Evolutionary conservation across 1,139 yeast species (phyloP).

Genomic region (Yamadazyma triangularis): DNA sequence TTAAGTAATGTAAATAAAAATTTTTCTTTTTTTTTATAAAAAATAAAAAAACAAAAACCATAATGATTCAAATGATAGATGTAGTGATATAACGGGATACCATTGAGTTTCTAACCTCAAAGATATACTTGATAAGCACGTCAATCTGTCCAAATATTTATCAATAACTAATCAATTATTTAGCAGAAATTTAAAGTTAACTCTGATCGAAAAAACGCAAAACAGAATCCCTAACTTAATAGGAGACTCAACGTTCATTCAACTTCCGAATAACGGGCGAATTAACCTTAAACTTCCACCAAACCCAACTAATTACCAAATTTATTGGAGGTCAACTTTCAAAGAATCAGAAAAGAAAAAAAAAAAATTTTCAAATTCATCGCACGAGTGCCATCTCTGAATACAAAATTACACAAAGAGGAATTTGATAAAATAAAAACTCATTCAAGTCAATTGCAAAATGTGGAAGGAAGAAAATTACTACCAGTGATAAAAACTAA

Average conservation of each 20-base stretch:
- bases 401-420: no score
- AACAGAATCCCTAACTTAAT: constrained; percentile 15
- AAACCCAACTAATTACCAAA: constrained; percentile 8
- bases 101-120: constrained; percentile 7
- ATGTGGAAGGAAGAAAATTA: no score
- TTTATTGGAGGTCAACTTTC: constrained; percentile 13
- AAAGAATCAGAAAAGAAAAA: constrained; percentile 2
- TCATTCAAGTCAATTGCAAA: no score
- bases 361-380: no score
- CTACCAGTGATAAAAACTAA: no score
- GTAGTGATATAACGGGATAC: constrained; percentile 18
- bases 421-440: no score
- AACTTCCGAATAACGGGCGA: constrained; percentile 1
- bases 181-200: background rate
- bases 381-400: no score
- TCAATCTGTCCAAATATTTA: constrained; percentile 13
- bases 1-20: no score
- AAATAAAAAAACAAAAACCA: background rate
- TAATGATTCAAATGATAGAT: constrained; percentile 1
- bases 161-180: constrained; percentile 11
- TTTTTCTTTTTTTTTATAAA: no score
- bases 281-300: constrained; percentile 3
- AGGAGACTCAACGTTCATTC: constrained; percentile 10
- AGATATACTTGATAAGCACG: constrained; percentile 14
- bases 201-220: constrained; percentile 7